phyloP scores from a whole-genome alignment of 2,329 filamentous ascomycete species.

The Diaporthe eres region DNA sequence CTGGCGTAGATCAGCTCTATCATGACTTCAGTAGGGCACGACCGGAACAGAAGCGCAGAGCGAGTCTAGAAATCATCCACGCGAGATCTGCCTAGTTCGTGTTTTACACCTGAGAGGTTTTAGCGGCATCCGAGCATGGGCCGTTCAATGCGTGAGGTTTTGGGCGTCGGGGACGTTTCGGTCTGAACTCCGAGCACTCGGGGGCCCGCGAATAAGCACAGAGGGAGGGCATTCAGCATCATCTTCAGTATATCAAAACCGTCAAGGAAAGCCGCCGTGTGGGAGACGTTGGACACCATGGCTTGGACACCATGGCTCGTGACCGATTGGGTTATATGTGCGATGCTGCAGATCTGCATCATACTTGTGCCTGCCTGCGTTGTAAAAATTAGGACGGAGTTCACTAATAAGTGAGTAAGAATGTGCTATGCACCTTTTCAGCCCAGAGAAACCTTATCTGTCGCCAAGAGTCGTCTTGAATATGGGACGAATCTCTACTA shows the following conservation, averaged over 20 bases:
- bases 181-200: slow-evolving; percentile 3
- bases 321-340: neutral
- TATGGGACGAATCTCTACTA: slow-evolving; percentile 4
- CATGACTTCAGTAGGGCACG: neutral
- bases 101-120: slow-evolving; percentile 2
- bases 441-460: slow-evolving; percentile 28
- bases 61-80: neutral
- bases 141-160: neutral
- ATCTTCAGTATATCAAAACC: neutral
- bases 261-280: neutral
- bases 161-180: slow-evolving; percentile 9
- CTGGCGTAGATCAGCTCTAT: neutral
- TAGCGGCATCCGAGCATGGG: slow-evolving; percentile 12
- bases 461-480: slow-evolving; percentile 12
- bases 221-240: neutral
- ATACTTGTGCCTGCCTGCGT: neutral
- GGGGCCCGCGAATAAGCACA: neutral
- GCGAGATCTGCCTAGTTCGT: neutral
- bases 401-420: neutral
- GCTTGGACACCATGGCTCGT: neutral
- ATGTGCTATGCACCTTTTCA: slow-evolving; percentile 10
- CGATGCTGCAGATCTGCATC: neutral
- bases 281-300: neutral
- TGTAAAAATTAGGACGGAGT: neutral
- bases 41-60: neutral